Base-by-base conservation (phyloP, 2,329 filamentous ascomycete species). In the Arthroderma uncinatum region DNA sequence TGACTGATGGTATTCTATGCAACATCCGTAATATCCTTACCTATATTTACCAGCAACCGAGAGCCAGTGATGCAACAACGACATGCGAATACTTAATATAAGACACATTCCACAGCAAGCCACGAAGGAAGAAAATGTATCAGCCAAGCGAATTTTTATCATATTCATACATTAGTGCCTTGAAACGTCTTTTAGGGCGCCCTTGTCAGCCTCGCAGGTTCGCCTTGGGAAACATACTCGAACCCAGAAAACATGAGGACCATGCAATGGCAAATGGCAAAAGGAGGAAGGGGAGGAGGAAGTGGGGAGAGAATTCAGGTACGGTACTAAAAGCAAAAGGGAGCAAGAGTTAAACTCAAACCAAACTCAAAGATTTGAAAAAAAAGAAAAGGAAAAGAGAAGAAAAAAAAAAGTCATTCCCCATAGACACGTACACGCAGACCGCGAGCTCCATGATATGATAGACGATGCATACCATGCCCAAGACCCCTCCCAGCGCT, bases 141-240 rank as follows among this genome's bases (percentile, higher is more conserved):
- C 10, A 47, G 25, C 12, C 7, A 10, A 34, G 3, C 25, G 37
- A 54, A 55, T 55, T 53, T 53, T 58, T 55, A 50, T 50, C 53
- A 53, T 58, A 54, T 48, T 55, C 56, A 37, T 57, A 57, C 56
- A 57, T 36, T n/a, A 53, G 37, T 19, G 36, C n/a, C 50, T 39
- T 34, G 36, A n/a, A 34, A 37, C 39, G n/a, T 33, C 36, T 54
- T 57, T 58, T 50, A 23, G 54, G 23, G 10, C 12, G 21, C 21
- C 4, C 19, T 44, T 44, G 23, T 44, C 21, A 12, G 40, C 19
- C 21, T 33, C 56, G 34, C 37, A 42, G 42, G 52, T 5, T 12
- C 39, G 12, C 44, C 47, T 14, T 54, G 37, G 28, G 28, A 14
- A 53, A 9, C 33, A 34, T 5, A 42, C 39, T 9, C n/a, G n/a